phyloP scores from a whole-genome alignment of 1,284 basidiomycete genomes.

The Rugosomyces carneus region DNA sequence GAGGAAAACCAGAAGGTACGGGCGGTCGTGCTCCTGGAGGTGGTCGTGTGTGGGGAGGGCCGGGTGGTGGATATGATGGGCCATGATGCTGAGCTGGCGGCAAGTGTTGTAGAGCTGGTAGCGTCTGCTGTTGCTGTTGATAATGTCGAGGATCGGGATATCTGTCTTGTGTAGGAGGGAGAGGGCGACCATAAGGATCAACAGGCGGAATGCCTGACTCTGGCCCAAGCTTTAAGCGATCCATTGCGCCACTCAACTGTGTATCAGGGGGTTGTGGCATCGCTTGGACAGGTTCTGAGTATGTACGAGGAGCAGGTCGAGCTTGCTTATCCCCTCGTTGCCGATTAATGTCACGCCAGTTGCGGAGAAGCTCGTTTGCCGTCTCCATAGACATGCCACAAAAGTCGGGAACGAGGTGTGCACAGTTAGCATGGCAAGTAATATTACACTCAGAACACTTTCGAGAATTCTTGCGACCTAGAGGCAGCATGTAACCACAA shows the following conservation, averaged over 20 bases:
- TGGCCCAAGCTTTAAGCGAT: constrained; percentile 39
- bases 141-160: constrained; percentile 35
- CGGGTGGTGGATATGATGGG: constrained; percentile 25
- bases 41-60: constrained; percentile 32
- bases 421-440: constrained; percentile 97
- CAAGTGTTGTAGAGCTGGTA: constrained; percentile 23
- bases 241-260: constrained; percentile 37
- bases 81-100: constrained; percentile 20
- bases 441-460: constrained; percentile 95
- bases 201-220: constrained; percentile 25
- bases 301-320: constrained; percentile 31
- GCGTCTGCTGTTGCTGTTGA: constrained; percentile 22
- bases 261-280: constrained; percentile 25
- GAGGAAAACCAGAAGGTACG: constrained; percentile 32
- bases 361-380: constrained; percentile 88
- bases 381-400: constrained; percentile 99
- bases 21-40: constrained; percentile 42
- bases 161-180: constrained; percentile 27
- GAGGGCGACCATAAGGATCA: constrained; percentile 31
- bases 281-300: constrained; percentile 22
- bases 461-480: constrained; percentile 94
- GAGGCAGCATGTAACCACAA: constrained; percentile 96
- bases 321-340: constrained; percentile 38
- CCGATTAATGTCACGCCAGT: constrained; percentile 83
- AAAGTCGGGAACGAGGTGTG: constrained; percentile 97